Evolutionary conservation across 768 basidiomycete genomes (phyloP).

Genomic region (Macrolepiota dolichaula): DNA sequence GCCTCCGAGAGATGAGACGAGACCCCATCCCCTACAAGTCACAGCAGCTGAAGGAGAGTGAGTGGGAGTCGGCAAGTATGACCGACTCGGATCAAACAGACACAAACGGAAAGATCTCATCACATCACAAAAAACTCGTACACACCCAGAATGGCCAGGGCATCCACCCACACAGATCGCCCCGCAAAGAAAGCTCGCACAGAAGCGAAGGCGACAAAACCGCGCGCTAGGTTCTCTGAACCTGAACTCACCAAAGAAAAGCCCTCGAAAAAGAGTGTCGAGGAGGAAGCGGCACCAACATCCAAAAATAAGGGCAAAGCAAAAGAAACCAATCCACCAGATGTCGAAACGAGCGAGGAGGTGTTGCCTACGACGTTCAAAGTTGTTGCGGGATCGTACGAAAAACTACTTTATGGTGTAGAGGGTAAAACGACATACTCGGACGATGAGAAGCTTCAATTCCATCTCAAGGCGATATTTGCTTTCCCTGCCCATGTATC

Average conservation of each 20-base stretch:
- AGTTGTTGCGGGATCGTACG: conserved; percentile 90
- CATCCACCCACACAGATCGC: neutral
- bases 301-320: conserved; percentile 20
- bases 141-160: conserved; percentile 1
- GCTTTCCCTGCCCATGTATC: conserved; percentile 97
- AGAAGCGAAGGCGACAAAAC: conserved; percentile 3
- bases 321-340: conserved; percentile 20
- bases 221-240: conserved; percentile 10
- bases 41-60: neutral
- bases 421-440: conserved; percentile 52
- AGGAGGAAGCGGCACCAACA: neutral
- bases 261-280: neutral
- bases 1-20: neutral
- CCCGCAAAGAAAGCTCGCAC: conserved; percentile 5
- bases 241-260: conserved; percentile 10
- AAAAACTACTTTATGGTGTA: conserved; percentile 91
- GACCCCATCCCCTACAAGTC: neutral
- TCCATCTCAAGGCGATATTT: conserved; percentile 74
- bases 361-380: conserved; percentile 67
- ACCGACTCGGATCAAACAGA: conserved; percentile 8
- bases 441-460: conserved; percentile 28
- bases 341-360: conserved; percentile 15
- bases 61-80: neutral
- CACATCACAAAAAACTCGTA: conserved; percentile 6
- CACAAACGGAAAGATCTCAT: conserved; percentile 9